Conservation (phyloP, 2,329 filamentous ascomycete genomes). For the Epichloe hybrida region DNA sequence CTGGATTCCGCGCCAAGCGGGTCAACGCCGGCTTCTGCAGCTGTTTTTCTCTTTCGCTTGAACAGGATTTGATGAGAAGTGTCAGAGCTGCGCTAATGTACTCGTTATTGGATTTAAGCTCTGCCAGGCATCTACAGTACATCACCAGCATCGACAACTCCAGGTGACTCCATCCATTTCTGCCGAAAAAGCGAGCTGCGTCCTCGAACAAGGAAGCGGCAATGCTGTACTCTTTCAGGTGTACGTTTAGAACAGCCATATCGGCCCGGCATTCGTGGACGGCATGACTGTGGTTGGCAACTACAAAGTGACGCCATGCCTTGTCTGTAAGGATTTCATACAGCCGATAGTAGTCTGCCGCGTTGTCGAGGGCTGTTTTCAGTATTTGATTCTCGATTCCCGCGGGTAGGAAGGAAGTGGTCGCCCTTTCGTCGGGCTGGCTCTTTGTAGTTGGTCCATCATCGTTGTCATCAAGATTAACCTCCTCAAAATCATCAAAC, state of each 20-base stretch:
- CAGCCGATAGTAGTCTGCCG: slow-evolving; percentile 49
- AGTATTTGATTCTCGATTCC: slow-evolving; percentile 36
- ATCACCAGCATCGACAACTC: slow-evolving; percentile 77
- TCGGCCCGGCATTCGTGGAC: slow-evolving; percentile 70
- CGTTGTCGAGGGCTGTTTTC: slow-evolving; percentile 44
- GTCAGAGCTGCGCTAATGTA: slow-evolving; percentile 66
- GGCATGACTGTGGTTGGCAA: slow-evolving; percentile 65
- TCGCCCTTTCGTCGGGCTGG: background rate
- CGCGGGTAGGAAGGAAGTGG: slow-evolving; percentile 15
- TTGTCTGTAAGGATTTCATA: slow-evolving; percentile 74
- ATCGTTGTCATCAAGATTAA: slow-evolving; percentile 37
- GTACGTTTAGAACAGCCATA: slow-evolving; percentile 71
- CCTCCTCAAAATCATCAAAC: slow-evolving; percentile 40
- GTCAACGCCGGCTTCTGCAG: slow-evolving; percentile 19
- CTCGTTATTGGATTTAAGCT: slow-evolving; percentile 63
- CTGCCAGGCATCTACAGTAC: slow-evolving; percentile 70
- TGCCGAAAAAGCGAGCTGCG: slow-evolving; percentile 66
- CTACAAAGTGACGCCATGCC: slow-evolving; percentile 67
- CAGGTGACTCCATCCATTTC: slow-evolving; percentile 63
- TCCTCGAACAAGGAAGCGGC: slow-evolving; percentile 68
- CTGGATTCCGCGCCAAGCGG: slow-evolving; percentile 5
- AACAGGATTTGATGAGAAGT: slow-evolving; percentile 54
- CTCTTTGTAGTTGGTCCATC: slow-evolving; percentile 12
- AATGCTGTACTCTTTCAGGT: slow-evolving; percentile 56
- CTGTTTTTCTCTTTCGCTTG: slow-evolving; percentile 36